These are phyloP conservation scores for Alternaria sp. DNA, from an alignment of 2,329 filamentous ascomycete species.

Conservation along the genomic window DNA sequence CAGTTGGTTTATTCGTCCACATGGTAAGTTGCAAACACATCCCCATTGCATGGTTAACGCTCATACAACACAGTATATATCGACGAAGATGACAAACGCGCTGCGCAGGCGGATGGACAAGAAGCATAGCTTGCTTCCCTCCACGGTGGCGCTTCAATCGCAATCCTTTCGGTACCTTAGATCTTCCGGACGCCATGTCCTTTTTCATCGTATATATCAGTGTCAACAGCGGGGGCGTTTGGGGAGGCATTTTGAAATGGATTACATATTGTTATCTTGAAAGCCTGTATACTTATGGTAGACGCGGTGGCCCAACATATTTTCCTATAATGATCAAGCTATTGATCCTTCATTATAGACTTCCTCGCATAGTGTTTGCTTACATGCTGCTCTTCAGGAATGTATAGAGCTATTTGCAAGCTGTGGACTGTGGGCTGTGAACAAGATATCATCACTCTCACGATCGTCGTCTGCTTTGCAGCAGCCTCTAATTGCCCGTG, in stretches of 20 bases:
- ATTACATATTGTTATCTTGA: not conserved
- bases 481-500: too few relatives aligned
- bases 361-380: too few relatives aligned
- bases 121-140: constrained; percentile 8
- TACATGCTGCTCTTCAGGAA: too few relatives aligned
- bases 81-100: constrained; percentile 16
- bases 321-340: not conserved
- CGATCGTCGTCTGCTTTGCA: too few relatives aligned
- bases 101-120: constrained; percentile 4
- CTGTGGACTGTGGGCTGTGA: too few relatives aligned
- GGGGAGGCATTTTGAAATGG: not conserved
- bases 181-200: constrained; percentile 1
- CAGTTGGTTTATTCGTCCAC: constrained; percentile 75
- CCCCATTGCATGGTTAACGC: not conserved
- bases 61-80: constrained; percentile 17
- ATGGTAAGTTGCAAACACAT: constrained; percentile 66
- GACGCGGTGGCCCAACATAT: not conserved
- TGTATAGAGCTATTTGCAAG: too few relatives aligned
- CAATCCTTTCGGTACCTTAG: not conserved
- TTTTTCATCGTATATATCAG: not conserved
- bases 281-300: not conserved
- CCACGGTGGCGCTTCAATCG: not conserved
- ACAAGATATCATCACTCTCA: too few relatives aligned
- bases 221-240: constrained; percentile 2
- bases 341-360: not conserved